phyloP scores from a whole-genome alignment of 225 moss, liverwort and hornwort genomes.

The Rhytidiadelphus loreus region DNA sequence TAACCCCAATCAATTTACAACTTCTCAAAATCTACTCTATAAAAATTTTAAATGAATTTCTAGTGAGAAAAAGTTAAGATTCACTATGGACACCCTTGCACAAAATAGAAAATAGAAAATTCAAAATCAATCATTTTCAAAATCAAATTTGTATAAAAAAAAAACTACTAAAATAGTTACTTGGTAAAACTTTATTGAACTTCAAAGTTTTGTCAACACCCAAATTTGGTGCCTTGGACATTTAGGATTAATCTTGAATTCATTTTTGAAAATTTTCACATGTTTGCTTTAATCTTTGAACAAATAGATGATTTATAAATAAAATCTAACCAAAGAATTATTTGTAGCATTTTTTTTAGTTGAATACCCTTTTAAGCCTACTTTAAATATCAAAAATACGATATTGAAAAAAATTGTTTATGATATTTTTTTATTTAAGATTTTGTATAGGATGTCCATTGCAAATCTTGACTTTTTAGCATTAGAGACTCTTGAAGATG shows the following conservation, averaged over 20 bases:
- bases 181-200: no score
- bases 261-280: background rate
- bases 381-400: fast-evolving
- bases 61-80: no score
- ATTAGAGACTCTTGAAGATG: background rate
- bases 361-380: background rate
- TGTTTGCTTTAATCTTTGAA: background rate
- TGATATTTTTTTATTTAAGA: background rate
- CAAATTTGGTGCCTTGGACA: no score
- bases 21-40: no score
- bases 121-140: no score
- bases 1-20: no score
- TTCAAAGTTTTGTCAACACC: no score
- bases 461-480: background rate
- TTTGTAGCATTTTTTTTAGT: background rate
- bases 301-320: background rate
- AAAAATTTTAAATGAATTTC: no score
- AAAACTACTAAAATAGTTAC: no score
- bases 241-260: background rate
- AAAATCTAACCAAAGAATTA: background rate
- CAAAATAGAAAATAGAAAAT: no score
- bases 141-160: no score
- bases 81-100: no score
- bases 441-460: fast-evolving
- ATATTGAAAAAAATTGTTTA: background rate